Evolutionary conservation across 768 basidiomycete genomes (phyloP), one percentile per base, ranked within the genome.

Genomic region (Tephrocybe rancida): DNA sequence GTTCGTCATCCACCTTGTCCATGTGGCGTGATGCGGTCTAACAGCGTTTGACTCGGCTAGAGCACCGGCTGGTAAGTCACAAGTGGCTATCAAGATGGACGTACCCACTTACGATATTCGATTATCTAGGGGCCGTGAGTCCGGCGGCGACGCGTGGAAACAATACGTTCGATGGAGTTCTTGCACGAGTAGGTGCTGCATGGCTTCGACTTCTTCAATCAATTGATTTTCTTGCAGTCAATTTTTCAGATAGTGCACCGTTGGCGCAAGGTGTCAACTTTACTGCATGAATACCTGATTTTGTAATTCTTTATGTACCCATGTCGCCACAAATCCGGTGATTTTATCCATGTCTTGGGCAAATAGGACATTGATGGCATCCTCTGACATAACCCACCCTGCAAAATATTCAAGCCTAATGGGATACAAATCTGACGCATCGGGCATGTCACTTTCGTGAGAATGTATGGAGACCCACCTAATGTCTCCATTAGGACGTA

Each of bases 81-180:
- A 51, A 14, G 43, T 52, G 26, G 16, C 29, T 52, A 26, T 59
- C 48, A 50, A 25, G 19, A 32, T 29, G 27, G 29, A 38, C 10
- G 39, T 34, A 13, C 27, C 27, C 35, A 46, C 35, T 58, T 27
- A 56, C 27, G 37, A 30, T 35, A 30, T 62, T 55, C 52, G 48
- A 50, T 34, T 50, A 58, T 64, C 30, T 59, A 89, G 89, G 94
- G 96, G 96, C 18, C 85, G 96, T 44, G 96, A 98, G 75, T 93
- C 92, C 6, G 96, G 96, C 34, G 95, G 95, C 48, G 96, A 98
- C 70, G 90, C 95, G n/a, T 98, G 96, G 96, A 95, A 95, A 69
- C 92, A 96, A 70, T 95, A 95, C 61, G 90, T 95, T 35, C 84
- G 92, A 47, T 95, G 91, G 91, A 87, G 88, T 70, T 84, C 89